Base-by-base conservation (phyloP, 2,329 filamentous ascomycete species). In the Colletotrichum aenigma region DNA sequence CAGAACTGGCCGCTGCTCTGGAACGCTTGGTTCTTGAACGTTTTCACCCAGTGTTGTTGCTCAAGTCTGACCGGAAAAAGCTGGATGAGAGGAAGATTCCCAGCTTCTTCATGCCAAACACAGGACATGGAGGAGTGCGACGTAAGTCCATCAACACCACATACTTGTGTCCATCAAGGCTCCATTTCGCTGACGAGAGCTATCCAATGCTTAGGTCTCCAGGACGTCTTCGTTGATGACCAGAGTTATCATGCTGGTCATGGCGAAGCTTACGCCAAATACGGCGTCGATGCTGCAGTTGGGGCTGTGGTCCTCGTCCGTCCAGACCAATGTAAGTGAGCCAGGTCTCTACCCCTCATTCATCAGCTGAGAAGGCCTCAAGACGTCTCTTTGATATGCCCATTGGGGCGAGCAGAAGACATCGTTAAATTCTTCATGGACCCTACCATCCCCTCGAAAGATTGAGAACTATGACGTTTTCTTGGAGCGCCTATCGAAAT, bases 271-370 rank as follows among this genome's bases (percentile, higher is more conserved):
- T 91, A 94, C 78, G 84, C 88, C 70, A 87, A 86, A 3, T 93
- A 92, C 74, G 93, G 92, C 0, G 85, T 95, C 2, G 86, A 91
- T 76, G 80, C 78, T 16, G 84, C 88, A 65, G 82, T 83, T 21
- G 93, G 93, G 0, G 91, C 90, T 74, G 83, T 92, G 10, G 88
- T 93, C 1, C 84, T 93, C 4, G 84, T 93, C 2, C 83, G 94
- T 61, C 94, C 93, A 4, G 94, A 95, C 84, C 92, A 93, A 80
- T 92, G 95, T 83, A 88, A 94, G 52, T 88, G 43, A 2, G 0
- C n/a, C 1, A 21, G 10, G 6, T 7, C n/a, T 48, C 43, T 7
- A 0, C n/a, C n/a, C 6, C 10, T 1, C 10, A 1, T 13, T 4
- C 43, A 52, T 4, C 2, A 13, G n/a, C 43, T 52, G 1, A 52